These are phyloP conservation scores for Aureobasidium leucospermi DNA, from an alignment of 2,329 filamentous ascomycete species.

Conservation along the genomic window DNA sequence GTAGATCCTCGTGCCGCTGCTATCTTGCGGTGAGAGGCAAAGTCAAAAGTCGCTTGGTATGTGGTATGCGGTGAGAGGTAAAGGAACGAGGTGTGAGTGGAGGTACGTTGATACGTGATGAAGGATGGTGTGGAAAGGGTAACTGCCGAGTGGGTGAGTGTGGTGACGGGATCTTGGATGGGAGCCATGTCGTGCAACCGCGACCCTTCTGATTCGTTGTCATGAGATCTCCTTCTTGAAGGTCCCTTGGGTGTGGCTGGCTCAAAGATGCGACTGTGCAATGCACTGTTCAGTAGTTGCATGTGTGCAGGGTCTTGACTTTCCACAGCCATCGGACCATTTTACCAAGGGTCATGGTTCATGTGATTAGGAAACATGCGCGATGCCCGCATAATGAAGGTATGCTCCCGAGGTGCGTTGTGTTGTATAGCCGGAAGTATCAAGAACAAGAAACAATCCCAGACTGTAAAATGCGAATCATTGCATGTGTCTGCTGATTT, in stretches of 20 bases:
- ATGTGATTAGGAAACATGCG: not conserved
- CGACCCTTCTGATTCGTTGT: slow-evolving; percentile 2
- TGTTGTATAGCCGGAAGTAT: not conserved
- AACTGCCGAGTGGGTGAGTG: not conserved
- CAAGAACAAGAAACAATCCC: not conserved
- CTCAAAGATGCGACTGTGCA: not conserved
- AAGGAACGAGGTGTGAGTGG: not conserved
- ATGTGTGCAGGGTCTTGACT: not conserved
- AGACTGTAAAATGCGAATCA: not conserved
- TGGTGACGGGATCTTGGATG: not conserved
- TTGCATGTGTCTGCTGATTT: not conserved
- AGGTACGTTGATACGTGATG: not conserved
- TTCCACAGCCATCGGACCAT: not conserved
- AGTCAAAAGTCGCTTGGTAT: not conserved
- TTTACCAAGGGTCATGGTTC: not conserved
- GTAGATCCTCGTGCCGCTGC: not conserved
- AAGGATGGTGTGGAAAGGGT: not conserved
- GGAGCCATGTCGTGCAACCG: slow-evolving; percentile 1
- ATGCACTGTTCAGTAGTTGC: slow-evolving; percentile 1
- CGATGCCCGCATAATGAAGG: not conserved
- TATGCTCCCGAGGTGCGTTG: not conserved
- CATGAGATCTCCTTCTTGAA: not conserved
- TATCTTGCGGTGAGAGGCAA: not conserved
- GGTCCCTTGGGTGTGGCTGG: not conserved
- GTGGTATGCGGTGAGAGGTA: not conserved